Evolutionary conservation across 129 eudicot species (phyloP).

Genomic region (Helichrysum umbraculigerum): DNA sequence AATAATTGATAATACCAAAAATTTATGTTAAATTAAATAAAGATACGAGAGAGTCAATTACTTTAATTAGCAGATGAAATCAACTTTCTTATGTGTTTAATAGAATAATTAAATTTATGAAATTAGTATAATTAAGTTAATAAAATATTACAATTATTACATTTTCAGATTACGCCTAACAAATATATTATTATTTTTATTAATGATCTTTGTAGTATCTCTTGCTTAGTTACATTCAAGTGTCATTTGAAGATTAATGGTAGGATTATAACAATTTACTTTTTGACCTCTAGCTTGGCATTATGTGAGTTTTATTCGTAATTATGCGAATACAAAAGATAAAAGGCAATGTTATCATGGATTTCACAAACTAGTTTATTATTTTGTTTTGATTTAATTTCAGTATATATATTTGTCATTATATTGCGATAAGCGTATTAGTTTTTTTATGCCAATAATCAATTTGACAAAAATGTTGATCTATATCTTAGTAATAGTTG

Average conservation of each 20-base stretch:
- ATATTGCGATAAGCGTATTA: not conserved
- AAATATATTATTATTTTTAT: not conserved
- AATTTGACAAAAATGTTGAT: not conserved
- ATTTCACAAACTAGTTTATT: not conserved
- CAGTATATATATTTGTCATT: not conserved
- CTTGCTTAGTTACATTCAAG: not conserved
- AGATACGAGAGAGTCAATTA: too few relatives aligned
- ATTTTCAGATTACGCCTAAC: not conserved
- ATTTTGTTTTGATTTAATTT: not conserved
- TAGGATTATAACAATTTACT: not conserved
- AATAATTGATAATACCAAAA: not conserved
- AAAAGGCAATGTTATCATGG: not conserved
- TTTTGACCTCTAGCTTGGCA: slow-evolving; percentile 3
- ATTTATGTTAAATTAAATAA: not conserved
- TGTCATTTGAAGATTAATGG: not conserved
- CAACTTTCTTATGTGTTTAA: not conserved
- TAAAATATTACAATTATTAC: not conserved
- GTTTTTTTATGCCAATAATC: not conserved
- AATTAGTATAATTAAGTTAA: not conserved
- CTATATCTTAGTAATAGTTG: not conserved
- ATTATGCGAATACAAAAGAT: not conserved
- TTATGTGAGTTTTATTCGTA: not conserved
- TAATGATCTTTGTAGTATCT: not conserved
- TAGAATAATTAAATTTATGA: not conserved
- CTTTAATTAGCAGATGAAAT: too few relatives aligned